Evolutionary conservation across 2,329 filamentous ascomycete genomes (phyloP).

Genomic region (Microsporum ferrugineum): DNA sequence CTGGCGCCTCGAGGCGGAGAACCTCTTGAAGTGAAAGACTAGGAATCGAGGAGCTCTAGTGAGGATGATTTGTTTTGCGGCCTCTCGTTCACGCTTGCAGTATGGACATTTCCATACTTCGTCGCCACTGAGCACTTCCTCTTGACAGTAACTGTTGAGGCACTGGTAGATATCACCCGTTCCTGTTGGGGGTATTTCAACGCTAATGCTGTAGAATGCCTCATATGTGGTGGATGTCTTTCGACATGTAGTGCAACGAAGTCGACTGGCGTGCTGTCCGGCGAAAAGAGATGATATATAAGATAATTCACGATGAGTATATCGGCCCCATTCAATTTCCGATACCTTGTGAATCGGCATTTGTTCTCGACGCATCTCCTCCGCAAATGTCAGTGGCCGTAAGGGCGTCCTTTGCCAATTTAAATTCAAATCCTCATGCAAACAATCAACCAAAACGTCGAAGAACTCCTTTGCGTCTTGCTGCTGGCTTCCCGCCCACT

Average conservation of each 20-base stretch:
- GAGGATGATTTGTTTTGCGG: slow-evolving; percentile 59
- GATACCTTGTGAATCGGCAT: slow-evolving; percentile 55
- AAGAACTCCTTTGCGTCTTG: slow-evolving; percentile 91
- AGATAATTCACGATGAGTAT: slow-evolving; percentile 59
- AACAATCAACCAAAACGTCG: slow-evolving; percentile 64
- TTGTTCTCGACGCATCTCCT: slow-evolving; percentile 51
- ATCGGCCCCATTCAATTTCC: slow-evolving; percentile 61
- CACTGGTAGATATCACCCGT: slow-evolving; percentile 54
- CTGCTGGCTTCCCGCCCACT: slow-evolving; percentile 64
- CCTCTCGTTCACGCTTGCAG: slow-evolving; percentile 57
- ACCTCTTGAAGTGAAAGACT: slow-evolving; percentile 65
- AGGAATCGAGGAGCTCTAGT: slow-evolving; percentile 70
- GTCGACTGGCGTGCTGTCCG: slow-evolving; percentile 52
- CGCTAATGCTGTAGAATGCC: slow-evolving; percentile 58
- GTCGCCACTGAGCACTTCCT: slow-evolving; percentile 56
- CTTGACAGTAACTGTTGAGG: slow-evolving; percentile 55
- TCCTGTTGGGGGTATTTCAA: slow-evolving; percentile 55
- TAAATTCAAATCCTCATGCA: slow-evolving; percentile 77
- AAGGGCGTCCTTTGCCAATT: slow-evolving; percentile 50
- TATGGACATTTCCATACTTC: slow-evolving; percentile 61
- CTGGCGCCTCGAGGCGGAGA: slow-evolving; percentile 46
- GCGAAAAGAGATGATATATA: slow-evolving; percentile 71
- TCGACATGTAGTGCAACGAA: slow-evolving; percentile 51
- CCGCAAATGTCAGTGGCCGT: slow-evolving; percentile 45
- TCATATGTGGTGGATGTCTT: slow-evolving; percentile 57